Evolutionary conservation across 345 rosid species (phyloP).

Genomic region (Salix udensis): DNA sequence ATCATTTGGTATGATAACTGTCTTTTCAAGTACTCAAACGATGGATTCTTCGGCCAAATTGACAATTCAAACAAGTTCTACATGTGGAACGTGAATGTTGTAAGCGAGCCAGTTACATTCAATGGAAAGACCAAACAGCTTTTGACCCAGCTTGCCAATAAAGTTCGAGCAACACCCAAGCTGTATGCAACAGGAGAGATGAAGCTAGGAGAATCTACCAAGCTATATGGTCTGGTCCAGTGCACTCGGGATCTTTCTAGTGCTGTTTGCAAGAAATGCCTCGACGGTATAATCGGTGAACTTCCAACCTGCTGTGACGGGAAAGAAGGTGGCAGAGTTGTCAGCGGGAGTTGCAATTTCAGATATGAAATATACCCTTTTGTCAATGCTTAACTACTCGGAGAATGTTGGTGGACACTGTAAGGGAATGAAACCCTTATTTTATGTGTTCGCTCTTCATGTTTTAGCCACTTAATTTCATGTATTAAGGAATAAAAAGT

Average conservation of each 20-base stretch:
- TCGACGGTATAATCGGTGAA: constrained; percentile 31
- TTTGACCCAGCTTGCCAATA: constrained; percentile 16
- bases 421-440: background rate
- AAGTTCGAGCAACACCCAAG: constrained; percentile 18
- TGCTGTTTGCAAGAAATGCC: constrained; percentile 35
- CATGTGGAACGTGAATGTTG: constrained; percentile 29
- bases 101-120: constrained; percentile 22
- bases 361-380: constrained; percentile 50
- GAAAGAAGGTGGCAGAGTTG: constrained; percentile 46
- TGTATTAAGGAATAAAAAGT: background rate
- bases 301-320: constrained; percentile 49
- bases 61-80: constrained; percentile 38
- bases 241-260: constrained; percentile 37
- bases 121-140: constrained; percentile 30
- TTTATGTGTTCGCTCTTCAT: background rate
- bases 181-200: constrained; percentile 27
- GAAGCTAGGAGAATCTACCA: constrained; percentile 6
- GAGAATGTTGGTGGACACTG: background rate
- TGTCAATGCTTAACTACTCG: constrained; percentile 15
- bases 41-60: constrained; percentile 37
- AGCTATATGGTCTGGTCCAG: constrained; percentile 40
- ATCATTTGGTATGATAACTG: constrained; percentile 49
- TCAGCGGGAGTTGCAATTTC: constrained; percentile 44
- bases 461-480: background rate
- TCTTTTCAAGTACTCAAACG: constrained; percentile 34